A percentile compares a stretch with the other conserved stretches of the same genome.
These are phyloP conservation scores for Scheffersomyces quercinus DNA, from an alignment of 1,139 yeast genomes.

Conservation along the genomic window DNA sequence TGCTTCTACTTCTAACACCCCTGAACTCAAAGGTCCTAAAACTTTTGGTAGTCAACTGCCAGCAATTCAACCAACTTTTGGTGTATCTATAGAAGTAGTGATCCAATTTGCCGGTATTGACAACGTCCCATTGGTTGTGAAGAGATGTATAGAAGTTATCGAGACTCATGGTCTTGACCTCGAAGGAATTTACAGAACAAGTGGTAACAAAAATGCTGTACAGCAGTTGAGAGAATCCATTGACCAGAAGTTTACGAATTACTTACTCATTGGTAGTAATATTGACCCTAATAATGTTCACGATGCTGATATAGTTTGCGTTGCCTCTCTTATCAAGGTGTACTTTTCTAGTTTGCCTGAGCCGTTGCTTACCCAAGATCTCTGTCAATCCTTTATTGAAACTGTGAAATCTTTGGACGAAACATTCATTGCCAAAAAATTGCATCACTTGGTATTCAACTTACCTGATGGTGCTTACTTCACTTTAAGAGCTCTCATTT, in stretches of 20 bases:
- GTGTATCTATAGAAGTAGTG: slow-evolving; percentile 73
- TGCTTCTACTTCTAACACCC: slow-evolving; percentile 24
- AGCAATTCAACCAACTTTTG: slow-evolving; percentile 64
- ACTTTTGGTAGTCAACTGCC: slow-evolving; percentile 28
- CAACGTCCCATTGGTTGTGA: slow-evolving; percentile 88
- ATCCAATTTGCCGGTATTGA: slow-evolving; percentile 80
- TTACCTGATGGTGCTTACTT: slow-evolving; percentile 95
- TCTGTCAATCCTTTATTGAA: slow-evolving; percentile 60
- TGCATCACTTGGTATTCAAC: slow-evolving; percentile 85
- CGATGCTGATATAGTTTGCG: slow-evolving; percentile 73
- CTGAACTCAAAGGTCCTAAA: slow-evolving; percentile 44
- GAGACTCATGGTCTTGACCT: slow-evolving; percentile 80
- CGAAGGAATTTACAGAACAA: slow-evolving; percentile 87
- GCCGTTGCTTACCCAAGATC: slow-evolving; percentile 61
- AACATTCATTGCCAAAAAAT: slow-evolving; percentile 62
- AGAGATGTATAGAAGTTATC: slow-evolving; percentile 82
- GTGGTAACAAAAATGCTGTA: slow-evolving; percentile 76
- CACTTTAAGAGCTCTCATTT: slow-evolving; percentile 78
- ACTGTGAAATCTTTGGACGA: slow-evolving; percentile 64
- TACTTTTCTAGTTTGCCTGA: slow-evolving; percentile 73
- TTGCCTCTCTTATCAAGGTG: slow-evolving; percentile 69
- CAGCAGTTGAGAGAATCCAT: slow-evolving; percentile 71
- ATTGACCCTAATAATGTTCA: slow-evolving; percentile 46
- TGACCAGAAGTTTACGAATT: slow-evolving; percentile 75
- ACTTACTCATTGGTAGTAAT: slow-evolving; percentile 43